Percentiles rank a stretch among this genome's conserved stretches.
These are phyloP conservation scores for Melocanna baccifera DNA, from an alignment of 176 grass and related monocot genomes.

Conservation along the genomic window DNA sequence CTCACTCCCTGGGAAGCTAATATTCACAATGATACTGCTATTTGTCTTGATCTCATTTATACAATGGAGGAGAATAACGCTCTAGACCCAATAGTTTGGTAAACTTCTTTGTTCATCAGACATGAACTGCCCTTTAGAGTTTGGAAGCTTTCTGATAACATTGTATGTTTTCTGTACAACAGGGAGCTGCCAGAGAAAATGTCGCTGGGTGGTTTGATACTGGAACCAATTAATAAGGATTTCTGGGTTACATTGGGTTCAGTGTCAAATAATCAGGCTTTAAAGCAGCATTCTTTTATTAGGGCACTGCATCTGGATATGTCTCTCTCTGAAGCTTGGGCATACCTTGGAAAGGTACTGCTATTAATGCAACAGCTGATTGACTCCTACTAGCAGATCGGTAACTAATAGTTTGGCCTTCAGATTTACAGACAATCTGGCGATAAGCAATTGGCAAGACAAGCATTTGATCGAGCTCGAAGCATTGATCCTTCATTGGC, in stretches of 20 bases:
- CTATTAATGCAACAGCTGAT: slow-evolving; percentile 11
- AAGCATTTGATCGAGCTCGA: slow-evolving; percentile 90
- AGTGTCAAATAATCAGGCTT: slow-evolving; percentile 58
- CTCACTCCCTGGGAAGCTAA: slow-evolving; percentile 88
- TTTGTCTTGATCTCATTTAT: slow-evolving; percentile 69
- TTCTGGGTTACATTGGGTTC: slow-evolving; percentile 88
- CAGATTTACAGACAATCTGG: slow-evolving; percentile 82
- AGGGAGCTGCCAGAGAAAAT: slow-evolving; percentile 87
- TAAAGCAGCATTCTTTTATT: slow-evolving; percentile 93
- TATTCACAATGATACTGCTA: slow-evolving; percentile 80
- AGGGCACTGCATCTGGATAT: slow-evolving; percentile 77
- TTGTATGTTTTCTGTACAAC: slow-evolving; percentile 36
- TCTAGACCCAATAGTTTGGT: slow-evolving; percentile 54
- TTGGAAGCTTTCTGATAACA: slow-evolving; percentile 38
- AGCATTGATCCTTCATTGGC: slow-evolving; percentile 94
- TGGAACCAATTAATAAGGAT: slow-evolving; percentile 80
- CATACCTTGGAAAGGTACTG: slow-evolving; percentile 87
- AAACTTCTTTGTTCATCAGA: slow-evolving; percentile 31
- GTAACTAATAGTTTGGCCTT: slow-evolving; percentile 39
- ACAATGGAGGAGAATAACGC: slow-evolving; percentile 41
- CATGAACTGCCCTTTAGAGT: slow-evolving; percentile 1
- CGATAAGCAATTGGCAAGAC: slow-evolving; percentile 66
- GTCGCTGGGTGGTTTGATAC: slow-evolving; percentile 73
- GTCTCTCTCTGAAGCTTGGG: slow-evolving; percentile 83
- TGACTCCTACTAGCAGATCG: neutral